Conservation (phyloP, 1,284 basidiomycete genomes). For the Chalciporus sp. region DNA sequence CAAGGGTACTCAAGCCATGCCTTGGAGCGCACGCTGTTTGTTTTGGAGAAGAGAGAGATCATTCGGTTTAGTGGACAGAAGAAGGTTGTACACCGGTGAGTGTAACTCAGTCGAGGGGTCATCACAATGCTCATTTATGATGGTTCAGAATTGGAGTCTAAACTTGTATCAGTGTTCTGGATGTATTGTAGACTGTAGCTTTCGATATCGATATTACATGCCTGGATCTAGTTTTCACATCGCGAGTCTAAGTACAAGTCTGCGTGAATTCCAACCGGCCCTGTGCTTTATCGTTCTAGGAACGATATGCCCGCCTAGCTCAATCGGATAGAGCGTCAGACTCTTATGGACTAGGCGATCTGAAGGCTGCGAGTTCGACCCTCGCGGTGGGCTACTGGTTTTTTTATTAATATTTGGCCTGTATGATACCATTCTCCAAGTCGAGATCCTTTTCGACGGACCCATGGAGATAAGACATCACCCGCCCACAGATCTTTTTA, state of each 20-base stretch:
- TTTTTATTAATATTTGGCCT: not conserved
- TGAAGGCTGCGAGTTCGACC: constrained; percentile 93
- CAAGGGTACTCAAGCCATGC: constrained; percentile 93
- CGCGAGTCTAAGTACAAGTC: too few species aligned
- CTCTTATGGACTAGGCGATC: constrained; percentile 54
- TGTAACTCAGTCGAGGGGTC: not conserved
- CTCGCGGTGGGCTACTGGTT: constrained; percentile 78
- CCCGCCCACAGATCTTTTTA: too few species aligned
- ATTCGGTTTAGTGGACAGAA: constrained; percentile 73
- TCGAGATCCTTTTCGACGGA: too few species aligned
- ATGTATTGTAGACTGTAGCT: not conserved
- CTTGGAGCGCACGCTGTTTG: constrained; percentile 88
- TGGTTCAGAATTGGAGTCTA: constrained; percentile 34
- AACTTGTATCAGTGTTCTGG: not conserved
- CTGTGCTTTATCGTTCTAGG: too few species aligned
- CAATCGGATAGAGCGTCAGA: constrained; percentile 88
- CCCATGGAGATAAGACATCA: too few species aligned
- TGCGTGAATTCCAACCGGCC: too few species aligned
- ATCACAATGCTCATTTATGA: constrained; percentile 6
- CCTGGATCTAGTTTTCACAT: too few species aligned
- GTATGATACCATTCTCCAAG: too few species aligned
- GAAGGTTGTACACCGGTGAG: constrained; percentile 53
- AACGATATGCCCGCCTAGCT: constrained; percentile 68
- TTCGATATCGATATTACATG: too few species aligned
- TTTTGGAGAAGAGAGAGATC: constrained; percentile 95